These are phyloP conservation scores for Chaetomium strumarium DNA, from an alignment of 2,329 filamentous ascomycete genomes.

Conservation along the genomic window DNA sequence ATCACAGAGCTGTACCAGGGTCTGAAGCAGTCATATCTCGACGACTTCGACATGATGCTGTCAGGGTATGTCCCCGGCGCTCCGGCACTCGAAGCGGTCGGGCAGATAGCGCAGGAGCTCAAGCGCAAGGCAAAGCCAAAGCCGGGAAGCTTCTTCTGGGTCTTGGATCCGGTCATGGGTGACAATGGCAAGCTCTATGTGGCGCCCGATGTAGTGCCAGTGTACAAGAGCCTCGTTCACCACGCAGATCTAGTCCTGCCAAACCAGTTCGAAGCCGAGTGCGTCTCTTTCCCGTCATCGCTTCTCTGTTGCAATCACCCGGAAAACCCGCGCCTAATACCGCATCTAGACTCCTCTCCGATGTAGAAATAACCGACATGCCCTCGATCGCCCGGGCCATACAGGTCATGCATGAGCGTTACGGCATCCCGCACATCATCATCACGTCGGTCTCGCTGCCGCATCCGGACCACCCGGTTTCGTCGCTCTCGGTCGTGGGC, in stretches of 20 bases:
- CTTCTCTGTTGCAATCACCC: background rate
- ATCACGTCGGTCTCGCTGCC: slow-evolving; percentile 81
- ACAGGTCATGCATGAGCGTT: slow-evolving; percentile 66
- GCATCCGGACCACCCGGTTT: slow-evolving; percentile 42
- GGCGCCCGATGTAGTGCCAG: slow-evolving; percentile 82
- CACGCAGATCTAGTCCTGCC: slow-evolving; percentile 89
- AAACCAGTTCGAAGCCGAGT: slow-evolving; percentile 98
- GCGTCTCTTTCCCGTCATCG: slow-evolving; percentile 31
- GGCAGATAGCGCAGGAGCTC: slow-evolving; percentile 75
- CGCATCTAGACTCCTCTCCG: slow-evolving; percentile 66
- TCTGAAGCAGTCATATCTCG: slow-evolving; percentile 74
- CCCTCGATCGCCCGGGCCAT: slow-evolving; percentile 67
- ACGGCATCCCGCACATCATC: slow-evolving; percentile 78
- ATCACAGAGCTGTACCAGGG: slow-evolving; percentile 81
- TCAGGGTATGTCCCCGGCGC: slow-evolving; percentile 92
- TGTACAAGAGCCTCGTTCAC: slow-evolving; percentile 72
- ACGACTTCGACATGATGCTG: slow-evolving; percentile 88
- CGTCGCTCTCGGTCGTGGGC: slow-evolving; percentile 66
- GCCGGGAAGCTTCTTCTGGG: slow-evolving; percentile 88
- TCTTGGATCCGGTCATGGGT: slow-evolving; percentile 96
- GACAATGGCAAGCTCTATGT: slow-evolving; percentile 92
- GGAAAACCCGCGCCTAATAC: background rate
- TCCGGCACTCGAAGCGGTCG: slow-evolving; percentile 75
- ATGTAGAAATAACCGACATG: slow-evolving; percentile 75
- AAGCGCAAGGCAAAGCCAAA: slow-evolving; percentile 55